Base-by-base conservation (phyloP, 2,329 filamentous ascomycete species). In the Leptographium radiaticola region DNA sequence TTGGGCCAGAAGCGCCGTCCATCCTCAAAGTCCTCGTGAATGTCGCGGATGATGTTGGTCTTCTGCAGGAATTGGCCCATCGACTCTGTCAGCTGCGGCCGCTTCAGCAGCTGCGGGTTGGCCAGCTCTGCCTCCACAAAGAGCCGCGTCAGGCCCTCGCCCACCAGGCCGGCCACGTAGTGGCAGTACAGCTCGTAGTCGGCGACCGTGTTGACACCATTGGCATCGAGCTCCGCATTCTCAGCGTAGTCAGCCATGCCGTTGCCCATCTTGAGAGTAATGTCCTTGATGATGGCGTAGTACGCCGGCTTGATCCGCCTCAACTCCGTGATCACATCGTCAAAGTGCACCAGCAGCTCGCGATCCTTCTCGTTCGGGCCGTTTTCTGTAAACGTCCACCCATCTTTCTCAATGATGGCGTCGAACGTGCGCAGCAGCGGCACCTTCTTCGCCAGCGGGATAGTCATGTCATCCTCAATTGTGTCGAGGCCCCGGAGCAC, bases 21-120 rank as follows among this genome's bases (percentile, higher is more conserved):
- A 68, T 97, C 93, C 56, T 87, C 79, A 62, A 84, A 84, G 65
- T 98, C 93, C 68, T 98, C 93, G 62, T 84, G 82, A 59, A 97
- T 80, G 67, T 98, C 93, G 65, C 93, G 88, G 65, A 97, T 96
- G 67, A 98, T 96, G 75, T 98, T 98, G 60, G 89, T 95, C 75
- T 98, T 95, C 66, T 98, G 93, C 57, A 98, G 74, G 70, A 98
- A 95, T 61, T 95, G 86, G 30, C 89, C 93, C 93, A 98, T 98
- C 46, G 89, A 91, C 70, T 95, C 90, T 62, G 89, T 87, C 50
- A 98, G 79, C 57, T 88, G 75, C 38, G 86, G 83, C 51, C 88
- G 81, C 58, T 90, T 79, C 52, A 91, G 73, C 51, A 98, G 77
- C 54, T 83, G 86, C 3, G 87, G 85, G 67, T 96, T 96, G 57